A percentile compares a stretch with the other conserved stretches of the same genome.
phyloP scores from a whole-genome alignment of 257 asterid genomes.

The Solanum virginianum region DNA sequence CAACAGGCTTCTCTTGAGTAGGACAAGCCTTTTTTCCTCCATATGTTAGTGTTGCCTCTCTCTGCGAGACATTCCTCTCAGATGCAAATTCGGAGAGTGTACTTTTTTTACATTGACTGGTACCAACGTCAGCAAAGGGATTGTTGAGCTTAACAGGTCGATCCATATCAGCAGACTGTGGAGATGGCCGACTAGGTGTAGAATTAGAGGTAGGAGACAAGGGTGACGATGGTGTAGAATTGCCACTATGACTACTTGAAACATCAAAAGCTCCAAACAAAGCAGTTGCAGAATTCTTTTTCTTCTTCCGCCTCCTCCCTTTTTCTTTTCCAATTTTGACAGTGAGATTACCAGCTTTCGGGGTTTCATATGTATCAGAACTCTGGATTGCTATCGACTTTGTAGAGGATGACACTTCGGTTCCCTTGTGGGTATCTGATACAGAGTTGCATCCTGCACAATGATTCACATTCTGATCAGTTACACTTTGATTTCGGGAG shows the following conservation, averaged over 20 bases:
- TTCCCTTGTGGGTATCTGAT: slow-evolving; percentile 10
- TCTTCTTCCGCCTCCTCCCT: slow-evolving; percentile 63
- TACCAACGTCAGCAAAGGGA: slow-evolving; percentile 10
- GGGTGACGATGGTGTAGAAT: slow-evolving; percentile 87
- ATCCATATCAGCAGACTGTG: slow-evolving; percentile 22
- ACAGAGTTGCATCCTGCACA: slow-evolving; percentile 1
- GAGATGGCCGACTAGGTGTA: slow-evolving; percentile 34
- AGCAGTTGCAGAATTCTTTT: slow-evolving; percentile 34
- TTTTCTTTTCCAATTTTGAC: slow-evolving; percentile 60
- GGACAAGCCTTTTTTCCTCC: slow-evolving; percentile 2
- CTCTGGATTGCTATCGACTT: slow-evolving; percentile 15
- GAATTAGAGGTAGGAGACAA: slow-evolving; percentile 45
- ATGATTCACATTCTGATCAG: background rate
- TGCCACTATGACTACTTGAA: slow-evolving; percentile 86
- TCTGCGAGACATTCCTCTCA: slow-evolving; percentile 9
- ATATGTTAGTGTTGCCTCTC: slow-evolving; percentile 8
- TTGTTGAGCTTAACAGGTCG: slow-evolving; percentile 19
- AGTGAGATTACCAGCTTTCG: slow-evolving; percentile 29
- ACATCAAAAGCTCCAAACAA: slow-evolving; percentile 35
- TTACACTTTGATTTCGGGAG: slow-evolving; percentile 4
- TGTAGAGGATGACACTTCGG: background rate
- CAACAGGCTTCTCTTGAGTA: slow-evolving; percentile 22
- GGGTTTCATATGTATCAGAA: slow-evolving; percentile 16
- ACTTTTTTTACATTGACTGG: slow-evolving; percentile 10
- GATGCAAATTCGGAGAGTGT: slow-evolving; percentile 11